Conservation (phyloP, 768 basidiomycete genomes). For the Lactarius pseudohatsudake region DNA sequence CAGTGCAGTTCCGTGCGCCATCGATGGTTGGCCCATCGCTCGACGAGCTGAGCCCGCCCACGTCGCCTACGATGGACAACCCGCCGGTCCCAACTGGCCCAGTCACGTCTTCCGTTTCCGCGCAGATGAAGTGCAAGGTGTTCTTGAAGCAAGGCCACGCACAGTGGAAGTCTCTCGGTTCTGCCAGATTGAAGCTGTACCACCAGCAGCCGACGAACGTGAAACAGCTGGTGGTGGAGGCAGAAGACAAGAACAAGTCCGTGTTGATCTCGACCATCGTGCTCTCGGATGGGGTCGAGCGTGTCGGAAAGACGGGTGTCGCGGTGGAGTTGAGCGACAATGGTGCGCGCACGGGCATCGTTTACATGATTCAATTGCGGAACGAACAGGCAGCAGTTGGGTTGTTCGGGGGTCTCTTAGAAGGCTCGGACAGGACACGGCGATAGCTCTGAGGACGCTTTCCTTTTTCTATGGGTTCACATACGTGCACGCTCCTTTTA, state of each 20-base stretch:
- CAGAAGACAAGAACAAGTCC: slow-evolving; percentile 70
- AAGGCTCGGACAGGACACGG: slow-evolving; percentile 74
- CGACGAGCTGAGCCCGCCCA: slow-evolving; percentile 78
- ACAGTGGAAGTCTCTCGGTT: slow-evolving; percentile 96
- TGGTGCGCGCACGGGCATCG: slow-evolving; percentile 87
- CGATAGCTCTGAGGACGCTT: slow-evolving; percentile 14
- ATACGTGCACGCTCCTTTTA: neutral
- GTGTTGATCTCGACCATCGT: slow-evolving; percentile 95
- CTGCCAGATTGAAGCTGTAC: slow-evolving; percentile 86
- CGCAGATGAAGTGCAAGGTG: slow-evolving; percentile 97
- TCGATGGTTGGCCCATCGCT: slow-evolving; percentile 55
- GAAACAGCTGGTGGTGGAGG: slow-evolving; percentile 95
- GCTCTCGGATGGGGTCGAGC: slow-evolving; percentile 92
- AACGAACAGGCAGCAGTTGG: slow-evolving; percentile 85
- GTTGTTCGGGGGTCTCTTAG: slow-evolving; percentile 82
- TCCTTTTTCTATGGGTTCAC: neutral
- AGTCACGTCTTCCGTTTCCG: slow-evolving; percentile 72
- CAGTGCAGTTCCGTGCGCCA: slow-evolving; percentile 54
- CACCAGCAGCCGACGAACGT: slow-evolving; percentile 80
- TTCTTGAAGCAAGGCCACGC: slow-evolving; percentile 94
- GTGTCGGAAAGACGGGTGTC: slow-evolving; percentile 98
- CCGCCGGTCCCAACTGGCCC: slow-evolving; percentile 57
- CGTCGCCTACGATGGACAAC: slow-evolving; percentile 67
- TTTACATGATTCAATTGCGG: slow-evolving; percentile 96
- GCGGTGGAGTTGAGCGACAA: slow-evolving; percentile 93